Evolutionary conservation across 257 asterid species (phyloP).

Genomic region (Nicotiana knightiana): DNA sequence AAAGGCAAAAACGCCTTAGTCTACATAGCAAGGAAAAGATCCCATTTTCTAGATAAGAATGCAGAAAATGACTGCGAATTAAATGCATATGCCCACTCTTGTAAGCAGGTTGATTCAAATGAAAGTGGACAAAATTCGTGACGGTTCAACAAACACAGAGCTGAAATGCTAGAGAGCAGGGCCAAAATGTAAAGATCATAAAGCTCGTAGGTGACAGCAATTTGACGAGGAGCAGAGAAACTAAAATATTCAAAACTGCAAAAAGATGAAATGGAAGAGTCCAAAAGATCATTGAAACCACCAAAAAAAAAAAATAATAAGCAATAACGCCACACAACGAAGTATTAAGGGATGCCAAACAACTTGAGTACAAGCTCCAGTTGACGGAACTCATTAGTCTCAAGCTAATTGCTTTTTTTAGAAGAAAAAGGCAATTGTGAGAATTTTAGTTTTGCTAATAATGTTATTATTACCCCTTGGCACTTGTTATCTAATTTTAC

Average conservation of each 20-base stretch:
- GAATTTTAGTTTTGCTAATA: not conserved
- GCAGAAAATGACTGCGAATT: not conserved
- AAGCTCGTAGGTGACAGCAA: not conserved
- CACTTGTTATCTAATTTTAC: not conserved
- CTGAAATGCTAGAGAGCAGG: slow-evolving; percentile 1
- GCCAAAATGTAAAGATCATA: not conserved
- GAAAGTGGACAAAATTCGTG: not conserved
- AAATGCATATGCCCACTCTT: not conserved
- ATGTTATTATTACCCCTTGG: not conserved
- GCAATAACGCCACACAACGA: not conserved
- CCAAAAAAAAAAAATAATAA: not conserved
- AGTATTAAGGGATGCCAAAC: slow-evolving; percentile 2
- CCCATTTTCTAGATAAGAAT: not conserved
- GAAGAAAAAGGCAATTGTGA: not conserved
- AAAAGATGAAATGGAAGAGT: not conserved
- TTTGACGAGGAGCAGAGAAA: not conserved
- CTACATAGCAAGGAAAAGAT: not conserved
- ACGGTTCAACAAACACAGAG: not conserved
- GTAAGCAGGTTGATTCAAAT: not conserved
- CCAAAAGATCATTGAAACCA: not conserved
- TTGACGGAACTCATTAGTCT: not conserved
- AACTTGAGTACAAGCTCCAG: slow-evolving; percentile 6
- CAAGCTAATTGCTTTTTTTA: not conserved
- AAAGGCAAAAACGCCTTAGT: not conserved
- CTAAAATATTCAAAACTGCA: not conserved